Percentiles rank a stretch among this genome's conserved stretches.
These are phyloP conservation scores for Cymbidium sinense DNA, from an alignment of 106 monocot species.

Conservation along the genomic window DNA sequence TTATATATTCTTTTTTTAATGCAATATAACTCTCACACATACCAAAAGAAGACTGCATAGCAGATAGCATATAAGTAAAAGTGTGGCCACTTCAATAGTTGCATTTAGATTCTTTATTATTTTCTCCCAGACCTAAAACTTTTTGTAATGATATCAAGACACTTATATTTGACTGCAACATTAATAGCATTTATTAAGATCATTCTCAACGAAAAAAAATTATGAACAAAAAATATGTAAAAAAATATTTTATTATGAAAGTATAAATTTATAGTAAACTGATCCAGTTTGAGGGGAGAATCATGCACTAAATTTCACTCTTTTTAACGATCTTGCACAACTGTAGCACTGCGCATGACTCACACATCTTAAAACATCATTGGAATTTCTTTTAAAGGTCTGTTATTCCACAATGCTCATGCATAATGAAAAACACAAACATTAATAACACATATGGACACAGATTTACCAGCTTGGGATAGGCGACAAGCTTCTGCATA, in stretches of 20 bases:
- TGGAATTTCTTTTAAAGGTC: background rate
- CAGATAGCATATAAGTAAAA: too few relatives aligned
- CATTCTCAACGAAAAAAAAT: background rate
- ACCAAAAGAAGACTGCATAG: too few relatives aligned
- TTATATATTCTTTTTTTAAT: too few relatives aligned
- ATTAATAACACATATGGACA: background rate
- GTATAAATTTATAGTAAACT: background rate
- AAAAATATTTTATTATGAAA: background rate
- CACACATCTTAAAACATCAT: background rate
- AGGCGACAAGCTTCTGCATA: conserved; percentile 66
- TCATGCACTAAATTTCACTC: background rate
- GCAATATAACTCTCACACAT: too few relatives aligned
- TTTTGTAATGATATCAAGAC: background rate
- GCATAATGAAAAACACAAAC: background rate
- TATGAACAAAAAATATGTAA: background rate
- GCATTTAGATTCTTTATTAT: too few relatives aligned
- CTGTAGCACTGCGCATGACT: background rate
- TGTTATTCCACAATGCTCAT: background rate
- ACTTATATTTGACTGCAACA: background rate
- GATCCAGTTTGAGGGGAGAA: background rate
- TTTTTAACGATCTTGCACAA: background rate
- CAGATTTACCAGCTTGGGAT: conserved; percentile 61
- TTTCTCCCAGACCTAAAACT: background rate
- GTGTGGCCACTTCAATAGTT: too few relatives aligned
- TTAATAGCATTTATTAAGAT: background rate